Evolutionary conservation across 257 asterid species (phyloP).

Genomic region (Jacaranda mimosifolia): DNA sequence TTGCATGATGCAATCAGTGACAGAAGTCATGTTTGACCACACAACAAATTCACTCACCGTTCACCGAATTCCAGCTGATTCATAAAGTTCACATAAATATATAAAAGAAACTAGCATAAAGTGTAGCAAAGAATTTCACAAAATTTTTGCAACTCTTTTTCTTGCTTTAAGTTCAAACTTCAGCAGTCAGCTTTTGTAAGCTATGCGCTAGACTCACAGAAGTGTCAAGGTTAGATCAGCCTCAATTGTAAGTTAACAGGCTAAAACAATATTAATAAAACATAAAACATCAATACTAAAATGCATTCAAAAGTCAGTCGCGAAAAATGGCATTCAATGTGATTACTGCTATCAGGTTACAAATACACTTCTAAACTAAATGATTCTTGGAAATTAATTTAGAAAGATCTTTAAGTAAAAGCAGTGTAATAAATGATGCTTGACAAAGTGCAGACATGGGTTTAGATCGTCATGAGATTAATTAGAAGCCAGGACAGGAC

Average conservation of each 20-base stretch:
- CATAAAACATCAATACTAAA: not conserved
- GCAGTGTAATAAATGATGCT: not conserved
- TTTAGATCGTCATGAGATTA: not conserved
- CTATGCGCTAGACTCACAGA: not conserved
- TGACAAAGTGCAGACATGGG: not conserved
- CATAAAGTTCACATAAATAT: conserved; percentile 15
- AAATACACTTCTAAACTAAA: not conserved
- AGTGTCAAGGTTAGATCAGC: not conserved
- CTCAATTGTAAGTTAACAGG: not conserved
- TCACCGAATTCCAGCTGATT: conserved; percentile 7
- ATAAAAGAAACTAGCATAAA: not conserved
- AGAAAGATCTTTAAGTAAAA: not conserved
- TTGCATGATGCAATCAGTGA: not conserved
- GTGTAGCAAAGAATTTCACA: not conserved
- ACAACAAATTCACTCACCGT: not conserved
- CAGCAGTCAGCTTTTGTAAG: not conserved
- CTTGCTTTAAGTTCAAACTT: conserved; percentile 1
- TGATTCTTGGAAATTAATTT: not conserved
- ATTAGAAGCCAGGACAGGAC: not conserved
- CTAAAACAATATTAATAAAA: not conserved
- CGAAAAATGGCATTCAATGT: not conserved
- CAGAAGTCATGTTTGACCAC: not conserved
- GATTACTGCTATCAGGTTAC: not conserved
- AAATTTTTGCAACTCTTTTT: not conserved
- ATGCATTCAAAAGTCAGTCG: not conserved